Percentiles rank a stretch among this genome's conserved stretches.
Evolutionary conservation across 371 early-diverging fungal genomes (phyloP).

Genomic region (Mucor lusitanicus): DNA sequence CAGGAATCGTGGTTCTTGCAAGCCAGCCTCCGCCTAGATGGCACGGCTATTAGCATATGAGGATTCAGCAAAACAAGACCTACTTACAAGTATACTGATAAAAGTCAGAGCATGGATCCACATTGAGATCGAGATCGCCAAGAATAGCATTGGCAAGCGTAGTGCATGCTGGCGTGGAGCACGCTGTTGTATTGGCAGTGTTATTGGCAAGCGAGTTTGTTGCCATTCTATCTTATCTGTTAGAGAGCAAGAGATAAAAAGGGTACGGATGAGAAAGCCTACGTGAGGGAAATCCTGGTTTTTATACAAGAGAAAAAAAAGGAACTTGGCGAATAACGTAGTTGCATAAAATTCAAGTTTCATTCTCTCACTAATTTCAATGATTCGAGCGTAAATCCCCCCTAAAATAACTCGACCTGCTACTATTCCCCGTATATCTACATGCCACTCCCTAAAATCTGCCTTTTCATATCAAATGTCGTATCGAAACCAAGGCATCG

Average conservation of each 20-base stretch:
- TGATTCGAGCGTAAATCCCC: too few species aligned
- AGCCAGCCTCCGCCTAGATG: slow-evolving; percentile 53
- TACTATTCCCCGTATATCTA: too few species aligned
- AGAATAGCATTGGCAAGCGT: slow-evolving; percentile 40
- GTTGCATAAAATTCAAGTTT: too few species aligned
- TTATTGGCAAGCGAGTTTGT: not conserved
- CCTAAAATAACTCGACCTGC: too few species aligned
- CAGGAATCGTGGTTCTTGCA: slow-evolving; percentile 41
- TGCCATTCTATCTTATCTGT: not conserved
- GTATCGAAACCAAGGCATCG: too few species aligned
- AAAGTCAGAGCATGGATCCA: slow-evolving; percentile 51
- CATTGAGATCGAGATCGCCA: slow-evolving; percentile 17
- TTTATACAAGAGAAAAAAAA: not conserved
- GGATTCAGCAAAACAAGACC: not conserved
- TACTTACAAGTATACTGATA: slow-evolving; percentile 57
- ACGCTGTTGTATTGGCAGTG: slow-evolving; percentile 3
- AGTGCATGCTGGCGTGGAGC: slow-evolving; percentile 48
- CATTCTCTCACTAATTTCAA: too few species aligned
- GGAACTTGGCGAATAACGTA: too few species aligned
- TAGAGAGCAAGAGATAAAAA: not conserved
- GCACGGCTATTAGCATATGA: not conserved
- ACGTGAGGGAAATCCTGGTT: not conserved
- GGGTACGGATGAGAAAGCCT: not conserved
- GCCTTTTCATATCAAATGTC: too few species aligned
- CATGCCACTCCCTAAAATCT: too few species aligned